Evolutionary conservation across 306 rosid species (phyloP), one percentile per base, ranked within the genome.

Genomic region (Medicago ruthenica): DNA sequence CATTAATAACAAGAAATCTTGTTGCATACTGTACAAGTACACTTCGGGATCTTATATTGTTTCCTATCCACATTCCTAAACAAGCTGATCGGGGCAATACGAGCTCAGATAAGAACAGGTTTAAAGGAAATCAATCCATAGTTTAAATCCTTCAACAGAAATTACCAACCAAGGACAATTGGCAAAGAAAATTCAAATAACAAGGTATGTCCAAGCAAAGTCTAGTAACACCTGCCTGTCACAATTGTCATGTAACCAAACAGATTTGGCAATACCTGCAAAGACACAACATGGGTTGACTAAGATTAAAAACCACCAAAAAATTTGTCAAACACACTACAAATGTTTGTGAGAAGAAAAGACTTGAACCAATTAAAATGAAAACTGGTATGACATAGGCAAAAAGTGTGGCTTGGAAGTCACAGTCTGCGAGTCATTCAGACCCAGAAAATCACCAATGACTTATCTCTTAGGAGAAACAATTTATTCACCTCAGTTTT

Each of bases 261-360:
- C 53, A 62, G 16, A 27, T 31, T 78, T 69, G 6, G 40, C 75
- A 70, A 27, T 54, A 67, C 88, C 84, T 76, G 82, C 82, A 76
- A 41, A 41, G 59, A 42, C 81, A 70, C 9, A 57, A 41, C 74
- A 78, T 18, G 69, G 74, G 13, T 58, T 60, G 22, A 65, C n/a
- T 69, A 61, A 15, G 66, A 74, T 70, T 74, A 76, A 72, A 61
- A 45, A 77, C 63, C 64, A 72, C 45, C 73, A 50, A 62, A 12
- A 22, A 17, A 4, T 75, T 31, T 66, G 67, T 24, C 68, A 45
- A 81, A 48, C 74, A 54, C 11, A 8, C 66, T n/a, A 47, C 69
- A 15, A 24, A 45, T 64, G 65, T 22, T n/a, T 63, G 22, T 45
- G 24, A 75, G 20, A 44, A 66, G 44, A 67, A 74, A 27, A 62